These are phyloP conservation scores for Manihot esculenta DNA, from an alignment of 441 rosid genomes.

Conservation along the genomic window DNA sequence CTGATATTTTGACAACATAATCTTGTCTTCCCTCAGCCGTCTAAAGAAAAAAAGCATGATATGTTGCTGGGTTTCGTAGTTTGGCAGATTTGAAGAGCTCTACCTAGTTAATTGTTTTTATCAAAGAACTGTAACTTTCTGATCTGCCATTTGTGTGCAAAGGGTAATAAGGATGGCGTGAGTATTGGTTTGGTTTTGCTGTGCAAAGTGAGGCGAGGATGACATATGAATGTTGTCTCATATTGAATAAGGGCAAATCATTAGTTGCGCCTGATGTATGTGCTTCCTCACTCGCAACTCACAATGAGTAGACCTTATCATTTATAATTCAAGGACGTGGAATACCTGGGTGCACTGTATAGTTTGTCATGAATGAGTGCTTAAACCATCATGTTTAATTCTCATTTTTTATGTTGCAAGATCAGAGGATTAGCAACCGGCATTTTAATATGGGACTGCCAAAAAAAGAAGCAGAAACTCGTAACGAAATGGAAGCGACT, in stretches of 20 bases:
- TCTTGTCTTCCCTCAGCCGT: neutral
- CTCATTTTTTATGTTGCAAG: no score
- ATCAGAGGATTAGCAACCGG: no score
- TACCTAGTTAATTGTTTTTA: neutral
- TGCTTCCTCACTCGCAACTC: no score
- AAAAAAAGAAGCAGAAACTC: no score
- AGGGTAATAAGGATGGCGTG: neutral
- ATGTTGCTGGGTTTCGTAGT: neutral
- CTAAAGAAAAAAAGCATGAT: no score
- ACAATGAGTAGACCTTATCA: no score
- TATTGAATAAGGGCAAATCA: neutral
- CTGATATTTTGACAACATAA: constrained; percentile 78
- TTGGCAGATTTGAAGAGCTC: neutral
- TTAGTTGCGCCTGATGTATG: no score
- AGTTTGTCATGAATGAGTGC: no score
- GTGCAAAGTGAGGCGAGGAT: neutral
- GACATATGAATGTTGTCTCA: neutral
- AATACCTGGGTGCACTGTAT: no score
- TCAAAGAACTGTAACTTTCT: neutral
- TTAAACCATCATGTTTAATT: no score
- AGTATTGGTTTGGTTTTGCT: neutral
- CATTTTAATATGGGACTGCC: no score
- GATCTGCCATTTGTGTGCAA: neutral
- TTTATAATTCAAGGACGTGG: no score
- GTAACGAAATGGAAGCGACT: neutral